Conservation (phyloP, 2,329 filamentous ascomycete species). For the Beauveria pseudobassiana region DNA sequence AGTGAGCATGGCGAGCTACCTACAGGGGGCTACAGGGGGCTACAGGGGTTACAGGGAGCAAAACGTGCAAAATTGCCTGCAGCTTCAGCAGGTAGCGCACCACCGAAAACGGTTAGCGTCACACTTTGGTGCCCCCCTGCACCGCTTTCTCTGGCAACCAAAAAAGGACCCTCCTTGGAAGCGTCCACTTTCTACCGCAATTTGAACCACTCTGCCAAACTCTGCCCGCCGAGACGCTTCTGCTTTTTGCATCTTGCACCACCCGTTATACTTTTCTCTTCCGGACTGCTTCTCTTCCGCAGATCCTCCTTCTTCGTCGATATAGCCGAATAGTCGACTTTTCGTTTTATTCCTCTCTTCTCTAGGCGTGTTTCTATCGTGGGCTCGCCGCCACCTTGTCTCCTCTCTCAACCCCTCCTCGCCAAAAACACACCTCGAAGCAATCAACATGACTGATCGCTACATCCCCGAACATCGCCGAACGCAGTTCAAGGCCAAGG, state of each 20-base stretch:
- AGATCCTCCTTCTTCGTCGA: background rate
- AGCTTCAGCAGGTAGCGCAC: background rate
- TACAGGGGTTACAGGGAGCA: background rate
- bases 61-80: background rate
- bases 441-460: constrained; percentile 81
- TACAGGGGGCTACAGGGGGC: background rate
- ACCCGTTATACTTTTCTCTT: background rate
- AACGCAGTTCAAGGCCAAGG: constrained; percentile 99
- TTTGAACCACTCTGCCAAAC: constrained; percentile 8
- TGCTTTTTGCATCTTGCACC: constrained; percentile 9
- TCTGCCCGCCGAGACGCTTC: constrained; percentile 6
- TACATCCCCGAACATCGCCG: constrained; percentile 99
- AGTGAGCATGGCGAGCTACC: too few species aligned
- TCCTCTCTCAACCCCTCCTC: constrained; percentile 13
- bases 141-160: constrained; percentile 11
- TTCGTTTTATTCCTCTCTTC: background rate
- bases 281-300: constrained; percentile 5
- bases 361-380: background rate
- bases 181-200: constrained; percentile 9
- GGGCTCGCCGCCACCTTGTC: constrained; percentile 11
- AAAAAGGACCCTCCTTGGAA: constrained; percentile 8
- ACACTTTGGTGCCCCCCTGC: background rate
- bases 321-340: background rate
- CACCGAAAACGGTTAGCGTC: constrained; percentile 1
- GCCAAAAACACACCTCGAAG: constrained; percentile 19